Evolutionary conservation across 192 early-diverging fungal genomes (phyloP).

Genomic region (Rhizoclosmatium sp.): DNA sequence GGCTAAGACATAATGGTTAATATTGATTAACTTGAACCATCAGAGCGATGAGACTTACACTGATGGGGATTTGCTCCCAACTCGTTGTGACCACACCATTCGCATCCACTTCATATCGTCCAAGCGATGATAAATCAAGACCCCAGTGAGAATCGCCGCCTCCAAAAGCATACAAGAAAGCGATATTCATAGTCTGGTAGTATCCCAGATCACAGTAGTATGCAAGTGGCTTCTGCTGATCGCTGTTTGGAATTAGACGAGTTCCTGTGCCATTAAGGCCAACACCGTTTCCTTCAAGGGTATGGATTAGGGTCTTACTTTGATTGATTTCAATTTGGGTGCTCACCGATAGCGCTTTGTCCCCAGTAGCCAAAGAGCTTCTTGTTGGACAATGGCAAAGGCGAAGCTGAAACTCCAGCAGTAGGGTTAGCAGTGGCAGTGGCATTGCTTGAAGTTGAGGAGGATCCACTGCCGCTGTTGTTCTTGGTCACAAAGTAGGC

Average conservation of each 20-base stretch:
- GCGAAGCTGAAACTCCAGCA: background rate
- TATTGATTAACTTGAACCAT: background rate
- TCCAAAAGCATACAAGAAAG: constrained; percentile 24
- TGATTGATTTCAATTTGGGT: background rate
- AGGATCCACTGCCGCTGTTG: background rate
- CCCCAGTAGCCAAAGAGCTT: constrained; percentile 27
- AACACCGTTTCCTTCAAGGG: constrained; percentile 26
- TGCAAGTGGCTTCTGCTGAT: constrained; percentile 2
- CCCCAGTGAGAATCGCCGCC: constrained; percentile 30
- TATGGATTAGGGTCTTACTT: background rate
- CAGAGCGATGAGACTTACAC: background rate
- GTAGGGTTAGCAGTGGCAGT: background rate
- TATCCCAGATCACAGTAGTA: constrained; percentile 26
- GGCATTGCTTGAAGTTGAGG: background rate
- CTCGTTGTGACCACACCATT: background rate
- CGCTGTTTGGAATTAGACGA: background rate
- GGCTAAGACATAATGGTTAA: background rate
- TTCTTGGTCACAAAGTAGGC: constrained; percentile 30
- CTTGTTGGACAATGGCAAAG: background rate
- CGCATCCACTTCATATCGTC: constrained; percentile 12
- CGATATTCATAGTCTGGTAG: constrained; percentile 31
- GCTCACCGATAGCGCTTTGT: constrained; percentile 10
- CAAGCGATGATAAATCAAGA: constrained; percentile 12
- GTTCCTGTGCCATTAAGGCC: background rate
- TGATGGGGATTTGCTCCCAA: background rate